Conservation (phyloP, 345 rosid genomes). For the Cardiospermum halicacabum region DNA sequence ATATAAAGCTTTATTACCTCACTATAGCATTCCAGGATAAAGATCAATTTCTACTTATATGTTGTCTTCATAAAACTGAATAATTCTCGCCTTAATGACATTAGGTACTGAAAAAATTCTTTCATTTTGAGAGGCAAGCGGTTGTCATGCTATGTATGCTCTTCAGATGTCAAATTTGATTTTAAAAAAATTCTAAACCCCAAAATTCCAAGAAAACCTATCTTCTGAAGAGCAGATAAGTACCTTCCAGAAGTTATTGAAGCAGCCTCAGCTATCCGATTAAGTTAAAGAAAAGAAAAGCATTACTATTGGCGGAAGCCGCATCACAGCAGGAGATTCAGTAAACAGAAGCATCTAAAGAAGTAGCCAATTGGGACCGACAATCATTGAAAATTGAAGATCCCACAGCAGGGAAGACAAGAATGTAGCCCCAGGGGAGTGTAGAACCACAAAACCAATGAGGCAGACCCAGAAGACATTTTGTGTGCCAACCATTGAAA, state of each 20-base stretch:
- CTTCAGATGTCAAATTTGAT: not conserved
- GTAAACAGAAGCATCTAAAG: slow-evolving; percentile 50
- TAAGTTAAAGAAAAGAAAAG: slow-evolving; percentile 44
- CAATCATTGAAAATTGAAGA: slow-evolving; percentile 60
- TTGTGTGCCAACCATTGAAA: slow-evolving; percentile 8
- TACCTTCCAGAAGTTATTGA: slow-evolving; percentile 65
- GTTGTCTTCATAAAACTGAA: not conserved
- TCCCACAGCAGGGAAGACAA: slow-evolving; percentile 56
- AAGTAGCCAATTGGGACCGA: slow-evolving; percentile 55
- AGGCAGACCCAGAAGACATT: slow-evolving; percentile 89
- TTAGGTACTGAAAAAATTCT: not conserved
- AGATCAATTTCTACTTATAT: not conserved
- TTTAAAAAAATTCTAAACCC: slow-evolving; percentile 3
- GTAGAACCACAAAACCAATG: slow-evolving; percentile 88
- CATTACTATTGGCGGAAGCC: slow-evolving; percentile 40
- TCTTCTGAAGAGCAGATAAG: slow-evolving; percentile 45
- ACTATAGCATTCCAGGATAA: not conserved
- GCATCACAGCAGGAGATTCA: slow-evolving; percentile 47
- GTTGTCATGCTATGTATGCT: not conserved
- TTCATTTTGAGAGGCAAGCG: not conserved
- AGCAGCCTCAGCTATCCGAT: slow-evolving; percentile 52
- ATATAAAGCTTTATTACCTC: not conserved
- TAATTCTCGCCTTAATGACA: slow-evolving; percentile 14
- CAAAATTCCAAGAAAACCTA: slow-evolving; percentile 21
- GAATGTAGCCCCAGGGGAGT: slow-evolving; percentile 48